Conservation (phyloP, 805 yeast species). For the Lachancea waltii region DNA sequence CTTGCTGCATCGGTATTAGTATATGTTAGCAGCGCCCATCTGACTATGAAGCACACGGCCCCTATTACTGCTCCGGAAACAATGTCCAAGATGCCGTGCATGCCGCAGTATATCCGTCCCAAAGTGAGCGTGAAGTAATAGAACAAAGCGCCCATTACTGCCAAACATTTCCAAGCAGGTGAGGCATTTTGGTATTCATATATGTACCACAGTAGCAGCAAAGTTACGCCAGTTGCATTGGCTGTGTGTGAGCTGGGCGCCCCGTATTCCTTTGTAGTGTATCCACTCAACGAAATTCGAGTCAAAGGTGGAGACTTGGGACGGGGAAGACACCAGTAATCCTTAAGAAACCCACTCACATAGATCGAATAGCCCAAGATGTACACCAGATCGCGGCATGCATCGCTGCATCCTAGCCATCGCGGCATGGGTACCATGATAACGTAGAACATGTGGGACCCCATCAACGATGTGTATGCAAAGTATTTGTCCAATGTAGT, state of each 20-base stretch:
- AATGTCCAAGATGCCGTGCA: slow-evolving; percentile 90
- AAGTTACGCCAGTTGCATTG: slow-evolving; percentile 78
- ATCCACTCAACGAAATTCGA: slow-evolving; percentile 83
- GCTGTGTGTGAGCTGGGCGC: slow-evolving; percentile 94
- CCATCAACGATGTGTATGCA: slow-evolving; percentile 82
- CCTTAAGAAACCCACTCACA: slow-evolving; percentile 70
- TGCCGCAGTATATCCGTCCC: slow-evolving; percentile 91
- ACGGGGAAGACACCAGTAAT: slow-evolving; percentile 81
- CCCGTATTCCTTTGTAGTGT: slow-evolving; percentile 90
- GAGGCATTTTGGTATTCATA: slow-evolving; percentile 9
- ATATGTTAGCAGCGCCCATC: slow-evolving; percentile 40
- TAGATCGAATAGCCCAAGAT: slow-evolving; percentile 53
- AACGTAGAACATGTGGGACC: slow-evolving; percentile 91
- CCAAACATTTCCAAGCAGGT: slow-evolving; percentile 6
- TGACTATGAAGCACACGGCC: slow-evolving; percentile 38
- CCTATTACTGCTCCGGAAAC: slow-evolving; percentile 64
- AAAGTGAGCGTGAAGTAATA: slow-evolving; percentile 61
- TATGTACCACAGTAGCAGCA: slow-evolving; percentile 37
- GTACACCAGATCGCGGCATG: slow-evolving; percentile 67
- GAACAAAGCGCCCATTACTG: slow-evolving; percentile 11
- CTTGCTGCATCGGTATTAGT: slow-evolving; percentile 39
- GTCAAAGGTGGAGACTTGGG: slow-evolving; percentile 89
- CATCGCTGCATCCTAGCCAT: slow-evolving; percentile 63
- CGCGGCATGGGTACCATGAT: slow-evolving; percentile 76
- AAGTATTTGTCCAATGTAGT: slow-evolving; percentile 63